Conservation (phyloP, 768 basidiomycete genomes). For the Pleurotus tuoliensis region DNA sequence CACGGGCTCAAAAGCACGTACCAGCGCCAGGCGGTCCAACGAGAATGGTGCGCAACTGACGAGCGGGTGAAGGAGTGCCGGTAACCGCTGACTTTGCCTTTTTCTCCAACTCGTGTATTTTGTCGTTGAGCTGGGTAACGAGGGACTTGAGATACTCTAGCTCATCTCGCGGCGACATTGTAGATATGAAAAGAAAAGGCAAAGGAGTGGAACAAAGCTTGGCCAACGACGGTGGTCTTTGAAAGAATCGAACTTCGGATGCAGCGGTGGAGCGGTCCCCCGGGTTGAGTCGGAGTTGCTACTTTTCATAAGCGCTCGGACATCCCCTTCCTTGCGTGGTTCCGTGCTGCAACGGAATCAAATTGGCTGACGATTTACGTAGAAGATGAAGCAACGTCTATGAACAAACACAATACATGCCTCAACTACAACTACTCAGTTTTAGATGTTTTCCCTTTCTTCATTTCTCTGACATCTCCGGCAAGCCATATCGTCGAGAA, state of each 20-base stretch:
- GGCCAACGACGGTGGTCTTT: conserved; percentile 10
- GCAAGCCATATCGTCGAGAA: conserved; percentile 88
- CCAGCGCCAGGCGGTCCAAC: conserved; percentile 97
- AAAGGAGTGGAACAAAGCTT: conserved; percentile 11
- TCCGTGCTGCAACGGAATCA: no score
- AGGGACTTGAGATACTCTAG: conserved; percentile 94
- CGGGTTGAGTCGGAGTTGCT: conserved; percentile 5
- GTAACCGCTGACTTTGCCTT: conserved; percentile 49
- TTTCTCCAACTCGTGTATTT: conserved; percentile 78
- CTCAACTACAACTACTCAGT: conserved; percentile 27
- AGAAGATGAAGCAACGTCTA: no score
- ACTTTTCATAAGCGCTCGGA: neutral
- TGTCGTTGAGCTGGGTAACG: conserved; percentile 85
- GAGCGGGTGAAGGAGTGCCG: conserved; percentile 55
- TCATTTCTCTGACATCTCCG: conserved; percentile 68
- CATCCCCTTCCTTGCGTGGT: no score
- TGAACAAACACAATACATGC: conserved; percentile 6
- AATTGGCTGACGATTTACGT: no score
- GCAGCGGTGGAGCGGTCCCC: conserved; percentile 8
- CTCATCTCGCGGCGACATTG: conserved; percentile 70
- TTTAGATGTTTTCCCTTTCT: conserved; percentile 43
- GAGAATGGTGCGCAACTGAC: conserved; percentile 86
- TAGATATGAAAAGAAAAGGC: conserved; percentile 13
- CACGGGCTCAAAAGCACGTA: conserved; percentile 31
- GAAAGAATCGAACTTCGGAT: conserved; percentile 3